Conservation (phyloP, 805 yeast genomes). For the Candida oleophila region DNA sequence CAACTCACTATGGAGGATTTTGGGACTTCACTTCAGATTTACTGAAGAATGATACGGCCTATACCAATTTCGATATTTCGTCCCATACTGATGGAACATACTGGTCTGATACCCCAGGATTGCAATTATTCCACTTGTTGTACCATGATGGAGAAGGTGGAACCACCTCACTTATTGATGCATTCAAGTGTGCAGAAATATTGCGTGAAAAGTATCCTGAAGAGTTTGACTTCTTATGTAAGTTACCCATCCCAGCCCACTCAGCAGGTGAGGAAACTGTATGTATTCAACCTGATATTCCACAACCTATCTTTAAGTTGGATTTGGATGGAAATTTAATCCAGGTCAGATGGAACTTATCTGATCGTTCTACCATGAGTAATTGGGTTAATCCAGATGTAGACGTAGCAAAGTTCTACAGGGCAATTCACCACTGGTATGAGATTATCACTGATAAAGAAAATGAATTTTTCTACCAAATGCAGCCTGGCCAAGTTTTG, state of each 20-base stretch:
- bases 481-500: constrained; percentile 64
- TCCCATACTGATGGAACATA: constrained; percentile 75
- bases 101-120: constrained; percentile 71
- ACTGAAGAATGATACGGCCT: constrained; percentile 68
- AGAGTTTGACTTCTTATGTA: constrained; percentile 49
- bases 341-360: constrained; percentile 71
- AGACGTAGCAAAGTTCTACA: constrained; percentile 53
- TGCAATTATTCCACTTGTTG: constrained; percentile 65
- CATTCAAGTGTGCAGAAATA: constrained; percentile 57
- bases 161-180: constrained; percentile 64
- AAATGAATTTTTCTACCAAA: constrained; percentile 52
- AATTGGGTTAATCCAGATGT: constrained; percentile 41
- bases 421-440: constrained; percentile 59
- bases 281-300: constrained; percentile 55
- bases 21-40: constrained; percentile 77
- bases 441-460: constrained; percentile 47
- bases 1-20: constrained; percentile 77
- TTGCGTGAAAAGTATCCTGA: constrained; percentile 48
- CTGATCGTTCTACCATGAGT: constrained; percentile 64
- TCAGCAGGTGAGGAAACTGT: constrained; percentile 70
- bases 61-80: constrained; percentile 63
- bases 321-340: constrained; percentile 50
- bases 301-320: constrained; percentile 59
- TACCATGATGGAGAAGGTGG: constrained; percentile 69
- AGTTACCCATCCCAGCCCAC: constrained; percentile 61